A percentile compares a stretch with the other conserved stretches of the same genome.
phyloP scores from a whole-genome alignment of 805 yeast species.

The Kodamaea hsintzibuensis region DNA sequence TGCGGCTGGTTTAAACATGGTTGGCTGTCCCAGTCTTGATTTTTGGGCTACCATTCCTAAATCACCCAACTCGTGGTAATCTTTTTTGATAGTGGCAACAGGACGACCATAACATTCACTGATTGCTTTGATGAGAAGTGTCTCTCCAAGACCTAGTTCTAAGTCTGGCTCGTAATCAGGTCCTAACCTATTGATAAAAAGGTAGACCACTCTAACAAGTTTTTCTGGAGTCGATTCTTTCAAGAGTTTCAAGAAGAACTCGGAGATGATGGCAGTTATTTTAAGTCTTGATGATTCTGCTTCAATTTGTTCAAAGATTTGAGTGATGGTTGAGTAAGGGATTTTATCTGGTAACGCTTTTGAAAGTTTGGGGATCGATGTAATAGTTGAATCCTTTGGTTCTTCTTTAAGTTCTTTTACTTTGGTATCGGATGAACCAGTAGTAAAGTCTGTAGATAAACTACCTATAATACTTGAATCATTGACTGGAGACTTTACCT shows the following conservation, averaged over 20 bases:
- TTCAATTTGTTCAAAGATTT: slow-evolving; percentile 77
- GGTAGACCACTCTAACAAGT: slow-evolving; percentile 71
- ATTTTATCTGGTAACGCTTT: not conserved
- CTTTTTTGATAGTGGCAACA: slow-evolving; percentile 64
- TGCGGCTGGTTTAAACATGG: slow-evolving; percentile 91
- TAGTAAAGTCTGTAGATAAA: not conserved
- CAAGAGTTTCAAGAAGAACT: slow-evolving; percentile 67
- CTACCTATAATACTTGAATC: not conserved
- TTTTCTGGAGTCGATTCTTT: slow-evolving; percentile 43
- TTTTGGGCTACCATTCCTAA: slow-evolving; percentile 84
- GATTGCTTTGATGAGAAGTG: slow-evolving; percentile 81
- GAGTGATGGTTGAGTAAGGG: slow-evolving; percentile 46
- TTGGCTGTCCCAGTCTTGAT: slow-evolving; percentile 81
- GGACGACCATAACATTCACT: slow-evolving; percentile 89
- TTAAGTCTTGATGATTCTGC: slow-evolving; percentile 79
- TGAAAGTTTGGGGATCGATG: not conserved
- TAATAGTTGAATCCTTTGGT: not conserved
- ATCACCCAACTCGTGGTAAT: slow-evolving; percentile 82
- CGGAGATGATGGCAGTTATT: slow-evolving; percentile 73
- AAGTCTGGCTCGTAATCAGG: slow-evolving; percentile 93
- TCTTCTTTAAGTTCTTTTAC: not conserved
- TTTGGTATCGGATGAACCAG: not conserved
- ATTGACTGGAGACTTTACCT: not conserved
- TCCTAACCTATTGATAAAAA: slow-evolving; percentile 85
- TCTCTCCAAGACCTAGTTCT: slow-evolving; percentile 93